A percentile compares a stretch with the other conserved stretches of the same genome.
These are phyloP conservation scores for Arthroderma uncinatum DNA, from an alignment of 2,329 filamentous ascomycete genomes.

Conservation along the genomic window DNA sequence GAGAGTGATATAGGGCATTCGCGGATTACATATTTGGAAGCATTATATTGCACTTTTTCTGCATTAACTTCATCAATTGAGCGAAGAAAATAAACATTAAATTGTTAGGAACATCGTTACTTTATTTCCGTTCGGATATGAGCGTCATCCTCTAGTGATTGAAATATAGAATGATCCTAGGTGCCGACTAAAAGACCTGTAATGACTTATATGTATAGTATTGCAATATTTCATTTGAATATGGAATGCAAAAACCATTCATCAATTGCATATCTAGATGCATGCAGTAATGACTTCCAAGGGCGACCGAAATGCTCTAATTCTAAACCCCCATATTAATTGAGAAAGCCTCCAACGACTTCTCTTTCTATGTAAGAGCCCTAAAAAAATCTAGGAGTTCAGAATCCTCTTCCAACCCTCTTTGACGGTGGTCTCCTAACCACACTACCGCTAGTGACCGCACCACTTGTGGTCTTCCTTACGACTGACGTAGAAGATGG, in stretches of 20 bases:
- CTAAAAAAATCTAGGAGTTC: background rate
- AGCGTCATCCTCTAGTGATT: background rate
- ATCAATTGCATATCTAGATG: too few species aligned
- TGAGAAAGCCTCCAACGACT: background rate
- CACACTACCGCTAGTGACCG: slow-evolving; percentile 25
- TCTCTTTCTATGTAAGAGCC: background rate
- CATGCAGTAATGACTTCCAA: background rate
- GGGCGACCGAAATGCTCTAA: background rate
- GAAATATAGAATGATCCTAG: background rate
- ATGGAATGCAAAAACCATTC: too few species aligned
- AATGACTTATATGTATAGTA: background rate
- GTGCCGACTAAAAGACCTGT: background rate
- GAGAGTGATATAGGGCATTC: slow-evolving; percentile 56
- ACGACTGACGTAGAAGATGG: slow-evolving; percentile 21
- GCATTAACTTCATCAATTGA: slow-evolving; percentile 99
- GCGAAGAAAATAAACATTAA: slow-evolving; percentile 6
- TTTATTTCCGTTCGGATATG: background rate
- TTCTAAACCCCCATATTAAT: background rate
- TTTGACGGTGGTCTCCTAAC: slow-evolving; percentile 31
- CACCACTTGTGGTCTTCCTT: slow-evolving; percentile 21
- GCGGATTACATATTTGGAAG: slow-evolving; percentile 94
- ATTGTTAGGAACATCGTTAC: background rate
- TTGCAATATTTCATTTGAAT: too few species aligned
- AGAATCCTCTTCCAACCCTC: slow-evolving; percentile 25
- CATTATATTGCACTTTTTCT: slow-evolving; percentile 95